phyloP scores from a whole-genome alignment of 1,139 yeast genomes.

The Hyphopichia burtonii region DNA sequence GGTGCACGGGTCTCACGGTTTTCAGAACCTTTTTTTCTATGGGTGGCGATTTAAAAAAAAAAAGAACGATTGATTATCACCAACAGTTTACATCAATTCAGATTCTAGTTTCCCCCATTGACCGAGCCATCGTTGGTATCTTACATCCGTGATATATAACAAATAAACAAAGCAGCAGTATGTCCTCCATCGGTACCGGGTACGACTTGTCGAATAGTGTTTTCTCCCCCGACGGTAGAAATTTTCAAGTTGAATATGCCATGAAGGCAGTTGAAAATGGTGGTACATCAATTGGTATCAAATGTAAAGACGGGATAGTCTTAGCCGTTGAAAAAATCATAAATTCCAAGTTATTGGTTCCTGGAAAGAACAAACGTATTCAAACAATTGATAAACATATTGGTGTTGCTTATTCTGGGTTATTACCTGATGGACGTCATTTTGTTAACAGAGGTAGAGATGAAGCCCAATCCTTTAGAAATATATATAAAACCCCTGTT shows the following conservation, averaged over 20 bases:
- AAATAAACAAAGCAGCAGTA: neutral
- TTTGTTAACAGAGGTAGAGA: constrained; percentile 90
- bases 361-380: constrained; percentile 83
- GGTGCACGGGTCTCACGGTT: neutral
- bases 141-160: neutral
- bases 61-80: neutral
- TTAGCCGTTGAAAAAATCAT: constrained; percentile 94
- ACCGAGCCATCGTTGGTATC: neutral
- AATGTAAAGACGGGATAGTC: constrained; percentile 89
- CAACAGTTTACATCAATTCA: neutral
- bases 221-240: constrained; percentile 85
- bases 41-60: constrained; percentile 1
- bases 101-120: neutral
- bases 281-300: constrained; percentile 91
- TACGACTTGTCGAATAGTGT: constrained; percentile 95
- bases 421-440: constrained; percentile 95
- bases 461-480: constrained; percentile 80
- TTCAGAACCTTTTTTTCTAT: neutral
- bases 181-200: constrained; percentile 95
- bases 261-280: constrained; percentile 97
- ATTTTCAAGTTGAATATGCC: constrained; percentile 98
- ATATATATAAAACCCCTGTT: constrained; percentile 72
- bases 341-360: constrained; percentile 82
- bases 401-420: constrained; percentile 93
- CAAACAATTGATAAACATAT: constrained; percentile 92